Base-by-base conservation (phyloP, 768 basidiomycete species). In the Suillus decipiens region DNA sequence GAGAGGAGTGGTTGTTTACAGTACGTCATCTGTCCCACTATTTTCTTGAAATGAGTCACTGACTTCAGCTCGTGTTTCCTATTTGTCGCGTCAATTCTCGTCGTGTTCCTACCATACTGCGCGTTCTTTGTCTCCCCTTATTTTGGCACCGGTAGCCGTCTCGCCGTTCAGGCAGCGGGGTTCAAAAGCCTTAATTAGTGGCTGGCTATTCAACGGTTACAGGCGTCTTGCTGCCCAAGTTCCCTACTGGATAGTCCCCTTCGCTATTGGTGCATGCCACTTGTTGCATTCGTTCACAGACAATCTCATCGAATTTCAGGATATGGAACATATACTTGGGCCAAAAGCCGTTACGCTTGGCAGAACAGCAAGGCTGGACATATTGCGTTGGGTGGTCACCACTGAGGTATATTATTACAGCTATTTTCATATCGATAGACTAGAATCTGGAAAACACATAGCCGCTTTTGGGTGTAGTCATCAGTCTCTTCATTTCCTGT, bases 151-250 rank as follows among this genome's bases (percentile, higher is more conserved):
- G 59, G 41, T 64, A 97, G 95, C 84, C 67, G 71, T 95, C 66
- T 95, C 95, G n/a, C 91, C 93, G 9, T 90, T 85, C 80, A 87
- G 89, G 74, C 84, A 90, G 67, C 87, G 86, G 63, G 86, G 91
- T 19, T 84, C 88, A 47, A 87, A 89, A 55, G 81, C 90, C 61
- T 84, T 88, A 70, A 73, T 95, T 72, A 81, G 82, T 61, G 85
- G 77, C 67, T 96, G 92, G 81, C 73, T 94, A 69, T 93, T 95
- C 84, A 94, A 94, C 77, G 95, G 93, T 42, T 91, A 88, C 82
- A 83, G 82, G 60, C 87, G 95, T 66, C 74, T 94, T 59, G 85
- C 87, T 45, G 80, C 81, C 62, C 90, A 95, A 72, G 79, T 86
- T 37, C 79, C 92, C 47, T 95, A 95, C 80, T 92, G 90, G 77